A percentile compares a stretch with the other conserved stretches of the same genome.
These are phyloP conservation scores for Colletotrichum gigasporum DNA, from an alignment of 2,329 filamentous ascomycete genomes.

Conservation along the genomic window DNA sequence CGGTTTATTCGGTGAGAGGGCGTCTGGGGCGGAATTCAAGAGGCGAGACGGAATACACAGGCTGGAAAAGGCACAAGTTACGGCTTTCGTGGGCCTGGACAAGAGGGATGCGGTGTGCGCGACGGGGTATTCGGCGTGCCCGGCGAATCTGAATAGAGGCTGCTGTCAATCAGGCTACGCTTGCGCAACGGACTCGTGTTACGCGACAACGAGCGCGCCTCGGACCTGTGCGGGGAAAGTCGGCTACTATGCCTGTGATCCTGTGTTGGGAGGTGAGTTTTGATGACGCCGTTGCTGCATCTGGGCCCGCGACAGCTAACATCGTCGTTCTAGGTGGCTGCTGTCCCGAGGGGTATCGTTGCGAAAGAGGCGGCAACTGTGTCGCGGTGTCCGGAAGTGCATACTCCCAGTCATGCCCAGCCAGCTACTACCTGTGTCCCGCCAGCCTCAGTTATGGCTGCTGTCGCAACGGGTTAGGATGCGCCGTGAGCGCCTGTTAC, in stretches of 20 bases:
- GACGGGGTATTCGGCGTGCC: slow-evolving; percentile 43
- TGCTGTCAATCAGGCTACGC: slow-evolving; percentile 59
- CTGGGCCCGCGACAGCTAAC: slow-evolving; percentile 5
- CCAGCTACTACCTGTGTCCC: slow-evolving; percentile 58
- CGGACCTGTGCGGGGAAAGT: slow-evolving; percentile 46
- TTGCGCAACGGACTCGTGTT: slow-evolving; percentile 58
- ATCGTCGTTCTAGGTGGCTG: slow-evolving; percentile 47
- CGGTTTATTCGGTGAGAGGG: neutral
- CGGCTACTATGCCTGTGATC: slow-evolving; percentile 52
- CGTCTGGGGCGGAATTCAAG: slow-evolving; percentile 38
- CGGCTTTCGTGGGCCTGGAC: slow-evolving; percentile 18
- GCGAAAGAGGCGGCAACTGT: slow-evolving; percentile 51
- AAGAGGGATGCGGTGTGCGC: slow-evolving; percentile 36
- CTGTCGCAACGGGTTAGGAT: slow-evolving; percentile 60
- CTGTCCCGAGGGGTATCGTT: slow-evolving; percentile 56
- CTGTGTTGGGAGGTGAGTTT: slow-evolving; percentile 47
- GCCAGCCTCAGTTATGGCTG: slow-evolving; percentile 62
- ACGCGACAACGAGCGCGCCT: slow-evolving; percentile 54
- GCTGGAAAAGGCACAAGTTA: slow-evolving; percentile 38
- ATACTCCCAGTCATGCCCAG: slow-evolving; percentile 51
- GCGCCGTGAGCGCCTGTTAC: slow-evolving; percentile 58
- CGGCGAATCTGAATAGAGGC: slow-evolving; percentile 51
- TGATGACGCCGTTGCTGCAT: slow-evolving; percentile 33
- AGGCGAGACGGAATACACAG: slow-evolving; percentile 43
- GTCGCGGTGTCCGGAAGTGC: slow-evolving; percentile 52